Evolutionary conservation across 2,329 filamentous ascomycete genomes (phyloP).

Genomic region (Aspergillus sp.): DNA sequence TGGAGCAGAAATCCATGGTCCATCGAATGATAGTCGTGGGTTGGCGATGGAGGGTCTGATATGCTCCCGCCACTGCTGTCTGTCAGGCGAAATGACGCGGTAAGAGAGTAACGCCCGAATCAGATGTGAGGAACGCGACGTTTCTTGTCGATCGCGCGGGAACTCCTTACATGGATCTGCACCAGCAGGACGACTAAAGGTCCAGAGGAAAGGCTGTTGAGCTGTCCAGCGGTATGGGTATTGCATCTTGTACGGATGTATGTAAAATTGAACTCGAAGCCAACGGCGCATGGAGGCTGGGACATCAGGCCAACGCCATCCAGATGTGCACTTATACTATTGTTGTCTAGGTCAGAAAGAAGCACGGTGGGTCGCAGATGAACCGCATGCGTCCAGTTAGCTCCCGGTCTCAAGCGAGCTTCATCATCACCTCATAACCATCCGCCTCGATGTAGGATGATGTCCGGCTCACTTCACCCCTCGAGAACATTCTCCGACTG

Average conservation of each 20-base stretch:
- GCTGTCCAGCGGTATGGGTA: no score
- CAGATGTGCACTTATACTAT: no score
- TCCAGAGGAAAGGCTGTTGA: neutral
- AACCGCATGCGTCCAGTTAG: constrained; percentile 1
- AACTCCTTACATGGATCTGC: constrained; percentile 25
- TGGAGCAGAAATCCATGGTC: constrained; percentile 3
- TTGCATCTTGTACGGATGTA: no score
- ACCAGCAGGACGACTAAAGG: constrained; percentile 3
- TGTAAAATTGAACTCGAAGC: no score
- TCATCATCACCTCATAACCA: neutral
- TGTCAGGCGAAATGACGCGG: constrained; percentile 10
- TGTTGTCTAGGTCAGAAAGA: neutral
- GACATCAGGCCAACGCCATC: no score
- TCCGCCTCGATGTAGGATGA: neutral
- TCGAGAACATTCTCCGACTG: no score
- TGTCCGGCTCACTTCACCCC: neutral
- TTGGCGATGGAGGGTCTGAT: constrained; percentile 2
- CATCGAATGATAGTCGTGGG: constrained; percentile 6
- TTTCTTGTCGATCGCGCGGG: constrained; percentile 23
- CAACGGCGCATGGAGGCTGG: no score
- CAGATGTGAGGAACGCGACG: constrained; percentile 12
- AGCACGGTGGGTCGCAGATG: neutral
- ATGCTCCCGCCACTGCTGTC: constrained; percentile 9
- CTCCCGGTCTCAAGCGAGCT: neutral
- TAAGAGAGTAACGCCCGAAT: constrained; percentile 12